Evolutionary conservation across 1,139 yeast genomes (phyloP), one percentile per base, ranked within the genome.

Genomic region (Lizanozyma gosingica): DNA sequence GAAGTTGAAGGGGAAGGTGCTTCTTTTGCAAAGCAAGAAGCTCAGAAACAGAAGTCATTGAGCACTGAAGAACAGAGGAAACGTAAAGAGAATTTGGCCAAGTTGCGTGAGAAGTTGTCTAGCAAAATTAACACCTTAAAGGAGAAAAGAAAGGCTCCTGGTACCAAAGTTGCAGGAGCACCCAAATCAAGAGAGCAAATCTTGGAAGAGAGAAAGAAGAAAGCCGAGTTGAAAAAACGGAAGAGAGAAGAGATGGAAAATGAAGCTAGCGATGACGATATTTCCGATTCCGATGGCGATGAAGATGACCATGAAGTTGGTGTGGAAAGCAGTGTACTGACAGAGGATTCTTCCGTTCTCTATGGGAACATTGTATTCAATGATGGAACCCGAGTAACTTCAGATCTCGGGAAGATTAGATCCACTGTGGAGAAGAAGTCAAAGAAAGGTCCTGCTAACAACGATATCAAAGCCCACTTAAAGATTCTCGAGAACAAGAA

Each of bases 91-190:
- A 79, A 80, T 40, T 65, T 86, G 42, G 73, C 73, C 4, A 82
- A 76, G 47, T 71, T 92, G 45, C 75, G 87, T 51, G 80, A 77
- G 22, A 80, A 83, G 57, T 71, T 92, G 40, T 81, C 92, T 32
- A 74, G 74, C 16, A 85, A 80, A 58, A 90, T 92, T 48, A 76
- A 69, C 44, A 68, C 62, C 22, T 58, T 92, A 62, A 78, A 80
- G 50, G 92, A 83, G 44, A 84, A 78, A 60, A 78, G 99, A 55
- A 90, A 83, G 54, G 98, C 97, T 0, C 94, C 94, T 1, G 97
- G 97, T 1, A 67, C 92, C 0, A 82, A 78, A 37, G 79, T 72
- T 14, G 70, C 74, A 3, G 95, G 95, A 18, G 94, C 95, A 0
- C 92, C 94, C 11, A 74, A 81, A 45, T 81, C 90, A 2, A 71